These are phyloP conservation scores for Beauveria pseudobassiana DNA, from an alignment of 2,329 filamentous ascomycete species.

Conservation along the genomic window DNA sequence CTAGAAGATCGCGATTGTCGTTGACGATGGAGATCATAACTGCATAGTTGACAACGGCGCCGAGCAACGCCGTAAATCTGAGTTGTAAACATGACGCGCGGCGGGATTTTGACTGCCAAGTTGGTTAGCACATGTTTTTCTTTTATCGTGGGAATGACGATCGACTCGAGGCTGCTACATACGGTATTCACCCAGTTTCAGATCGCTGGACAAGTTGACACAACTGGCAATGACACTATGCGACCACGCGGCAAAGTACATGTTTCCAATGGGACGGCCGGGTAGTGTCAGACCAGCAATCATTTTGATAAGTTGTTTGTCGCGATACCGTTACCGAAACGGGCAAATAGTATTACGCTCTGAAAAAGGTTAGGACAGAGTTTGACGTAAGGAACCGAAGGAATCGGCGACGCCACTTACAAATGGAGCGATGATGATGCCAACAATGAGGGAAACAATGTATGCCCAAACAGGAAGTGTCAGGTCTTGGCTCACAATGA, in stretches of 20 bases:
- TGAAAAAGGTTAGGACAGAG: conserved; percentile 17
- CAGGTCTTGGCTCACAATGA: conserved; percentile 37
- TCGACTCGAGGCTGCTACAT: conserved; percentile 16
- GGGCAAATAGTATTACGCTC: conserved; percentile 44
- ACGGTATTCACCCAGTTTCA: conserved; percentile 54
- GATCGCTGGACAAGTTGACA: conserved; percentile 42
- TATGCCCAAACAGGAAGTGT: conserved; percentile 42
- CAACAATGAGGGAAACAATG: conserved; percentile 35
- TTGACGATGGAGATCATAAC: conserved; percentile 48
- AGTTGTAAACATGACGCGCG: conserved; percentile 46
- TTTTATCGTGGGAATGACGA: no score
- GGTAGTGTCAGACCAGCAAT: conserved; percentile 44
- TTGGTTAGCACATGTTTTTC: conserved; percentile 14
- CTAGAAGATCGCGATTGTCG: conserved; percentile 39
- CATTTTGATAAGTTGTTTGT: conserved; percentile 53
- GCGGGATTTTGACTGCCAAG: conserved; percentile 44
- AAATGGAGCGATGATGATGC: conserved; percentile 41
- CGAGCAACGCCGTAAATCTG: conserved; percentile 49
- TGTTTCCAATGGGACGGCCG: conserved; percentile 44
- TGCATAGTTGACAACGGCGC: conserved; percentile 46
- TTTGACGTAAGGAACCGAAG: not conserved
- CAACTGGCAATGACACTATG: conserved; percentile 47
- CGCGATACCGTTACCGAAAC: conserved; percentile 49
- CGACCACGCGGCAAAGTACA: conserved; percentile 53
- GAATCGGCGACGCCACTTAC: conserved; percentile 20